These are phyloP conservation scores for Rhizopogon roseolus DNA, from an alignment of 768 basidiomycete species.

Conservation along the genomic window DNA sequence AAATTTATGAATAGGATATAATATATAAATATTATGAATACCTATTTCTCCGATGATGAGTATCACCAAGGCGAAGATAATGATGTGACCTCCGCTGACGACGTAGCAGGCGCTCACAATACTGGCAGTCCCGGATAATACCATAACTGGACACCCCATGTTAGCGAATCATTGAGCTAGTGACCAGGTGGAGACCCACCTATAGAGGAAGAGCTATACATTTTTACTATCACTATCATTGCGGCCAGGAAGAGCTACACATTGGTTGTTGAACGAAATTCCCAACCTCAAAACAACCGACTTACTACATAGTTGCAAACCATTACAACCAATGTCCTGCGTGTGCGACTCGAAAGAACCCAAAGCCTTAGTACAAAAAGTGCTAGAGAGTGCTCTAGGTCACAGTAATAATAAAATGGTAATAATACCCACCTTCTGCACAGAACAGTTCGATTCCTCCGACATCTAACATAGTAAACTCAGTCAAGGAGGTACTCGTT, in stretches of 20 bases:
- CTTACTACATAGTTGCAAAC: background rate
- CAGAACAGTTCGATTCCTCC: background rate
- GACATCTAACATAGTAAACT: too few relatives aligned
- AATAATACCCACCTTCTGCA: background rate
- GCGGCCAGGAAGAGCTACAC: background rate
- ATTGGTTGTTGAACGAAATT: background rate
- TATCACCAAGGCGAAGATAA: background rate
- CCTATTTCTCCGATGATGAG: background rate
- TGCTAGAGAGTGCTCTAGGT: background rate
- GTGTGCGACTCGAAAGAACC: background rate
- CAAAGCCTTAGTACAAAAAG: background rate
- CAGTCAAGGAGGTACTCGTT: too few relatives aligned
- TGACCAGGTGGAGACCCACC: background rate
- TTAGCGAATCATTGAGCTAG: background rate
- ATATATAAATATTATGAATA: background rate
- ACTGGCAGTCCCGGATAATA: background rate
- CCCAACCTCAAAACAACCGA: background rate
- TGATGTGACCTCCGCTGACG: background rate
- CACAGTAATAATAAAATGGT: background rate
- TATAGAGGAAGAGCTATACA: background rate
- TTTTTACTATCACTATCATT: background rate
- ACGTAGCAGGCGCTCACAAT: background rate
- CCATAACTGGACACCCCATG: background rate
- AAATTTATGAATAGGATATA: background rate
- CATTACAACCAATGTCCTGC: background rate